Evolutionary conservation across 805 yeast species (phyloP).

Genomic region (Wickerhamomyces chambardii): DNA sequence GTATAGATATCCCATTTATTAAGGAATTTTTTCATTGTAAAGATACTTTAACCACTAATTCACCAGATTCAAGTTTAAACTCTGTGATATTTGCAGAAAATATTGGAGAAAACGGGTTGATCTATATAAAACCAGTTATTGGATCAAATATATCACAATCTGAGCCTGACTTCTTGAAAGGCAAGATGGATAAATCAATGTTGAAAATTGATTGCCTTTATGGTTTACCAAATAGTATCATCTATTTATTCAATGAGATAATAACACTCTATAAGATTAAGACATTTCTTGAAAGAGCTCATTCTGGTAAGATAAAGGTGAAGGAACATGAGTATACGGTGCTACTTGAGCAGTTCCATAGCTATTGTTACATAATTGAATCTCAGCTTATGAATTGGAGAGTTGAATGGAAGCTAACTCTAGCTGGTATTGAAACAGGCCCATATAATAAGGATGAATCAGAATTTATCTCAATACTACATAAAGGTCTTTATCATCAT

Average conservation of each 20-base stretch:
- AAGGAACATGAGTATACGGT: neutral
- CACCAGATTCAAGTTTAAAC: neutral
- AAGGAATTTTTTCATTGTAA: too few relatives aligned
- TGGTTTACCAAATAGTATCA: constrained; percentile 78
- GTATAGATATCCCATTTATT: neutral
- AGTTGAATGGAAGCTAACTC: constrained; percentile 60
- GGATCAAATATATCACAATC: too few relatives aligned
- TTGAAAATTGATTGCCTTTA: constrained; percentile 62
- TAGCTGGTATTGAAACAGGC: constrained; percentile 8
- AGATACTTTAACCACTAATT: too few relatives aligned
- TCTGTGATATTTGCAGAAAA: too few relatives aligned
- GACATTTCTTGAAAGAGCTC: constrained; percentile 27
- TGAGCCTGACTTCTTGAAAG: neutral
- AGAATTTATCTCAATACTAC: constrained; percentile 24
- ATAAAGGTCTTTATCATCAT: constrained; percentile 74
- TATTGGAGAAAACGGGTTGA: neutral
- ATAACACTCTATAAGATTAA: constrained; percentile 59
- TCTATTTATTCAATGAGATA: constrained; percentile 62
- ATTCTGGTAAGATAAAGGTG: constrained; percentile 17
- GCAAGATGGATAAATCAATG: neutral
- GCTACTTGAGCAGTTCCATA: constrained; percentile 1
- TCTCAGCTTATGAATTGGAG: constrained; percentile 54
- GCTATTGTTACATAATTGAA: constrained; percentile 28
- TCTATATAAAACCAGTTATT: neutral
- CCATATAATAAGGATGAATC: constrained; percentile 2